These are phyloP conservation scores for Cicer arietinum DNA, from an alignment of 306 rosid genomes.

Conservation along the genomic window DNA sequence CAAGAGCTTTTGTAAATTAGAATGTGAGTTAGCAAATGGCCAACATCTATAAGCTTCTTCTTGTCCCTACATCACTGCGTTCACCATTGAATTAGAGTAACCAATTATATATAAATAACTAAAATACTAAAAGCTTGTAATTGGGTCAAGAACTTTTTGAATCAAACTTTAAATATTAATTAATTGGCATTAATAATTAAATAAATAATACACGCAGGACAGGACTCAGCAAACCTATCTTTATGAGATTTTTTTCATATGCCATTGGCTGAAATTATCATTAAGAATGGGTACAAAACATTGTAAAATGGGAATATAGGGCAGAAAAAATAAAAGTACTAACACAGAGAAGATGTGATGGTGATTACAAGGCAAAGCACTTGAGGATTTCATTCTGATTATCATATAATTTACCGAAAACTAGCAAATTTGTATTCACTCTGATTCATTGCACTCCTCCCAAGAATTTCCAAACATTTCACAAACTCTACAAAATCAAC, in stretches of 20 bases:
- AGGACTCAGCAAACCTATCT: constrained; percentile 38
- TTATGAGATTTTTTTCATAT: constrained; percentile 46
- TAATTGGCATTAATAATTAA: constrained; percentile 1
- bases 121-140: constrained; percentile 39
- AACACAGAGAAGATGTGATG: constrained; percentile 42
- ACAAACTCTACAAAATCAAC: constrained; percentile 53
- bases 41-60: constrained; percentile 33
- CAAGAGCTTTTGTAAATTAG: constrained; percentile 17
- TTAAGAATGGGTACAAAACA: constrained; percentile 49
- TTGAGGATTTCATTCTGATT: constrained; percentile 42
- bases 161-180: constrained; percentile 47
- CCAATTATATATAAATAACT: constrained; percentile 16
- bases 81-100: constrained; percentile 42
- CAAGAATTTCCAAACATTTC: constrained; percentile 49
- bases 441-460: constrained; percentile 50
- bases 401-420: constrained; percentile 39
- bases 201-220: constrained; percentile 42
- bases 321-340: constrained; percentile 40
- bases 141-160: constrained; percentile 40
- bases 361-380: constrained; percentile 53
- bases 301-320: constrained; percentile 49
- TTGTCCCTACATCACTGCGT: constrained; percentile 35
- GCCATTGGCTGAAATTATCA: constrained; percentile 51
- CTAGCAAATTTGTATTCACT: constrained; percentile 44
- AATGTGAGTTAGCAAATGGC: constrained; percentile 32